Conservation (phyloP, 169 alveolate species). For the Cryptosporidium ryanae region DNA sequence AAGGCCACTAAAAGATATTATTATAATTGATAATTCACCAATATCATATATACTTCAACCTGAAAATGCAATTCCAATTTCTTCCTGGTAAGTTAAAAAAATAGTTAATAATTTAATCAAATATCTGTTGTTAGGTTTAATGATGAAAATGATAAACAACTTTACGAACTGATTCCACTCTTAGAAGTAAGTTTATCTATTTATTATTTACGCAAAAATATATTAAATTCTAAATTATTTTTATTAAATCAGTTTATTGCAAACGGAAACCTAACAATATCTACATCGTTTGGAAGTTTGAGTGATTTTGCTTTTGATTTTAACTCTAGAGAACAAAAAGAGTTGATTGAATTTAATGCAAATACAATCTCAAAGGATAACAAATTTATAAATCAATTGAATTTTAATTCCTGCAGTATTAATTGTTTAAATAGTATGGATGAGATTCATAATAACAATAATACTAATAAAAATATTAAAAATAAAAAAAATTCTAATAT, state of each 20-base stretch:
- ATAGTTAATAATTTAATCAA: conserved; percentile 6
- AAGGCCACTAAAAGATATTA: conserved; percentile 87
- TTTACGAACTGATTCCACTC: conserved; percentile 83
- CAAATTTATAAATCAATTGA: no score
- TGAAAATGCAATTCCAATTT: conserved; percentile 92
- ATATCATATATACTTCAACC: conserved; percentile 89
- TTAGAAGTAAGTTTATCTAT: conserved; percentile 72
- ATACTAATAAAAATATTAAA: no score
- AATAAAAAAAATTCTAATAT: neutral
- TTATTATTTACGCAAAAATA: neutral
- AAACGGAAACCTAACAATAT: conserved; percentile 17
- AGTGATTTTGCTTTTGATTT: conserved; percentile 17
- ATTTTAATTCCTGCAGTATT: no score
- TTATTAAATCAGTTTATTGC: conserved; percentile 38
- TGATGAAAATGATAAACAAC: conserved; percentile 84
- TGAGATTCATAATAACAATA: no score
- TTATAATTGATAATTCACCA: conserved; percentile 93
- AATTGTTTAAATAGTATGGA: no score
- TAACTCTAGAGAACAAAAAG: conserved; percentile 52
- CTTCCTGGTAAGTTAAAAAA: conserved; percentile 83
- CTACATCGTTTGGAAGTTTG: conserved; percentile 40
- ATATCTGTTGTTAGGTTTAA: conserved; percentile 80
- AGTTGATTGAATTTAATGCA: conserved; percentile 49
- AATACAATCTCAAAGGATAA: neutral
- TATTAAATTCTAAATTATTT: conserved; percentile 1